These are phyloP conservation scores for Magnolia officinalis DNA, from an alignment of 164 flowering plant genomes.

Conservation along the genomic window DNA sequence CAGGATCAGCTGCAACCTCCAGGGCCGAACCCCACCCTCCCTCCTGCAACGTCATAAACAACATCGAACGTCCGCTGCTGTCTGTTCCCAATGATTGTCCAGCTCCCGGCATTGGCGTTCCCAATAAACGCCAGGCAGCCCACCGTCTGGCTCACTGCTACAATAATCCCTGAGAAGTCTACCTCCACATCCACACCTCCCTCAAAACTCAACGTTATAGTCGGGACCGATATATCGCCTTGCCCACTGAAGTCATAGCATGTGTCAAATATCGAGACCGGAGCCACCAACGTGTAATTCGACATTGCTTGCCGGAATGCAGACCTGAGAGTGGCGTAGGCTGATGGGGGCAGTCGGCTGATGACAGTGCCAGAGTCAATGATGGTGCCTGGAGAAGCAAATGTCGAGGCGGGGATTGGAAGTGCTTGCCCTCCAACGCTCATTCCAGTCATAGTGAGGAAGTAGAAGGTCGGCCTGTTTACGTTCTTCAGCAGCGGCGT, in stretches of 20 bases:
- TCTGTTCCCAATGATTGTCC: slow-evolving; percentile 12
- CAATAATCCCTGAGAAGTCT: slow-evolving; percentile 24
- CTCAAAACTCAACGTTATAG: not conserved
- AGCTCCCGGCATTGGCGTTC: not conserved
- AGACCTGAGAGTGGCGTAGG: slow-evolving; percentile 27
- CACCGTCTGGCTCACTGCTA: slow-evolving; percentile 2
- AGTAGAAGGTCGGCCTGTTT: slow-evolving; percentile 13
- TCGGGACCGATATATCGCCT: not conserved
- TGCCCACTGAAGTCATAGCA: slow-evolving; percentile 8
- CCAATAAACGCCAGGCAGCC: slow-evolving; percentile 39
- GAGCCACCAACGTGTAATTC: slow-evolving; percentile 10
- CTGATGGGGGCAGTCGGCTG: slow-evolving; percentile 32
- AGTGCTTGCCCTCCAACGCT: slow-evolving; percentile 2
- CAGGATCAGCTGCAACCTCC: slow-evolving; percentile 1
- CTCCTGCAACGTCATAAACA: slow-evolving; percentile 2
- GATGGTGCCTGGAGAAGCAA: slow-evolving; percentile 18
- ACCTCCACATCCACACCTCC: slow-evolving; percentile 20
- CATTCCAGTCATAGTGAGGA: slow-evolving; percentile 13
- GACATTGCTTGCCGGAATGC: slow-evolving; percentile 26
- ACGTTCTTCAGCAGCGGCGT: slow-evolving; percentile 6
- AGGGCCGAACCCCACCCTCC: slow-evolving; percentile 11
- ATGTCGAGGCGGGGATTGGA: not conserved
- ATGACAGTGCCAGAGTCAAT: slow-evolving; percentile 54
- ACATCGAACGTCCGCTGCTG: slow-evolving; percentile 14
- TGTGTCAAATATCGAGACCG: slow-evolving; percentile 23